A percentile compares a stretch with the other conserved stretches of the same genome.
Evolutionary conservation across 371 early-diverging fungal species (phyloP).

Genomic region (Phascolomyces articulosus): DNA sequence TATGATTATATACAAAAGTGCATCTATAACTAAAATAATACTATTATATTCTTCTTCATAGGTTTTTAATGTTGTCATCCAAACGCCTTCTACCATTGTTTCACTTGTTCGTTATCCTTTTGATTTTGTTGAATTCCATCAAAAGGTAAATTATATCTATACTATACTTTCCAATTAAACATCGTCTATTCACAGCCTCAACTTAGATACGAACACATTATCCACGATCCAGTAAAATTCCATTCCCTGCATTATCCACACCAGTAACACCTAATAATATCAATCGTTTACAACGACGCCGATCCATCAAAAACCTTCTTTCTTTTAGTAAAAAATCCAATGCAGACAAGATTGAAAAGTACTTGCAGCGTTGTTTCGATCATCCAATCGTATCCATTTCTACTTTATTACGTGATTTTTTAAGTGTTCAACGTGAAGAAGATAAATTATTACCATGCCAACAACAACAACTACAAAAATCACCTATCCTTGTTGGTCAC

Average conservation of each 20-base stretch:
- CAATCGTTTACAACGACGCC: slow-evolving; percentile 22
- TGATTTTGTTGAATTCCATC: slow-evolving; percentile 66
- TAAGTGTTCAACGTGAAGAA: slow-evolving; percentile 49
- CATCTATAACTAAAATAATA: no score
- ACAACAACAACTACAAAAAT: background rate
- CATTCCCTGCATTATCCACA: slow-evolving; percentile 37
- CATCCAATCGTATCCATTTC: slow-evolving; percentile 45
- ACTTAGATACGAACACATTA: slow-evolving; percentile 40
- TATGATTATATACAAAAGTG: background rate
- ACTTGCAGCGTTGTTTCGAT: slow-evolving; percentile 42
- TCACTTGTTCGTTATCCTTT: slow-evolving; percentile 60
- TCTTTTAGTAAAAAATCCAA: slow-evolving; percentile 35
- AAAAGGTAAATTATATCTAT: slow-evolving; percentile 56
- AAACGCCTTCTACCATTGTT: slow-evolving; percentile 45
- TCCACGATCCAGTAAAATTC: slow-evolving; percentile 39
- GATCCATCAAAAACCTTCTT: slow-evolving; percentile 33
- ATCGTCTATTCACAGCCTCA: background rate
- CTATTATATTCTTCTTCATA: slow-evolving; percentile 7
- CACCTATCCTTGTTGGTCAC: background rate
- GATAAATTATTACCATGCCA: slow-evolving; percentile 23
- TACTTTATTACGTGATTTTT: slow-evolving; percentile 45
- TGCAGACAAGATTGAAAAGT: slow-evolving; percentile 47
- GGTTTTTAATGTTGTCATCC: slow-evolving; percentile 64
- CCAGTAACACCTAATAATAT: slow-evolving; percentile 23
- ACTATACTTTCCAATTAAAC: no score